phyloP scores from a whole-genome alignment of 2,329 filamentous ascomycete species.

The Cercospora zeina region DNA sequence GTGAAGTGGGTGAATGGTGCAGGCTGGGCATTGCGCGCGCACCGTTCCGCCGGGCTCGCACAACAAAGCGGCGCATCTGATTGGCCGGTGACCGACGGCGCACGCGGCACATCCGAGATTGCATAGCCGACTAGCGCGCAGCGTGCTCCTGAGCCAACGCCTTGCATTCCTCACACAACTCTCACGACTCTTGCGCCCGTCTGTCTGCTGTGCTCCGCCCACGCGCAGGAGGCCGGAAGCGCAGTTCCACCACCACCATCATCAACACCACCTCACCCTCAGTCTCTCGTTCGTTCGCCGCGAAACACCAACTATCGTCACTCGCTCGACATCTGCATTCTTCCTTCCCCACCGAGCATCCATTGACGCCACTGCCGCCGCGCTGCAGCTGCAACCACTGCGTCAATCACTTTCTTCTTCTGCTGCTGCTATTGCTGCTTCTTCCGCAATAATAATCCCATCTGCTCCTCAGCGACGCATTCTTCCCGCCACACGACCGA shows the following conservation, averaged over 20 bases:
- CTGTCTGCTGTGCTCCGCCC: background rate
- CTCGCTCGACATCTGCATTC: constrained; percentile 4
- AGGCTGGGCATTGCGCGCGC: background rate
- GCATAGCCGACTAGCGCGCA: constrained; percentile 6
- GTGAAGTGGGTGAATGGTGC: background rate
- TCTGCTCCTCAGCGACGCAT: background rate
- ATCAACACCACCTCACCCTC: constrained; percentile 10
- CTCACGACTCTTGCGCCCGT: background rate
- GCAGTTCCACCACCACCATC: background rate
- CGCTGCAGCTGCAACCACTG: constrained; percentile 12
- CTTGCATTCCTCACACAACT: background rate
- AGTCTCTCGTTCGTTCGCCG: constrained; percentile 17
- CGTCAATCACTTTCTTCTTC: background rate
- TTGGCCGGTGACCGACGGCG: background rate
- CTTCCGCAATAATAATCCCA: background rate
- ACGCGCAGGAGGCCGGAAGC: background rate
- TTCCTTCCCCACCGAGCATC: constrained; percentile 7
- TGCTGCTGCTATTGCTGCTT: background rate
- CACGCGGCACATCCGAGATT: constrained; percentile 11
- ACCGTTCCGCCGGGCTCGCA: background rate
- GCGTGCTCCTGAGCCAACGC: constrained; percentile 3
- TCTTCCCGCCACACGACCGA: background rate
- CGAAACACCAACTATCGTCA: constrained; percentile 8
- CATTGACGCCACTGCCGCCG: constrained; percentile 14
- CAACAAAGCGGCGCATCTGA: background rate